These are phyloP conservation scores for Xerocomellus intermedius DNA, from an alignment of 768 basidiomycete genomes.

Conservation along the genomic window DNA sequence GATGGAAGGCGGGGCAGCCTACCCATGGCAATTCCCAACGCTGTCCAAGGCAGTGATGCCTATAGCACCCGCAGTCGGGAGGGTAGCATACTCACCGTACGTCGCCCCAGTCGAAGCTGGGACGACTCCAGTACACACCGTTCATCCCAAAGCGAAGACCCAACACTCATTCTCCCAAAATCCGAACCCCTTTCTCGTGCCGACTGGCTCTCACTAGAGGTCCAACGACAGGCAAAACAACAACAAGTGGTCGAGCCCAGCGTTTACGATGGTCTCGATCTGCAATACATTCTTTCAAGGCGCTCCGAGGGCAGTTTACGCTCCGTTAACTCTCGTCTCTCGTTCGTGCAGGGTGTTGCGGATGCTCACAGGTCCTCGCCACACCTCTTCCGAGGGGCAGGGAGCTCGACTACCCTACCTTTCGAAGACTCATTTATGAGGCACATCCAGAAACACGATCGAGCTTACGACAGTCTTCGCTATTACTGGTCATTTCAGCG, in stretches of 20 bases:
- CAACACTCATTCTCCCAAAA: slow-evolving; percentile 40
- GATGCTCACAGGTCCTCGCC: slow-evolving; percentile 22
- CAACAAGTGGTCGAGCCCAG: not conserved
- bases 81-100: slow-evolving; percentile 55
- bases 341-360: slow-evolving; percentile 11
- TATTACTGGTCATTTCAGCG: slow-evolving; percentile 59
- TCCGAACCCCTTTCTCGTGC: slow-evolving; percentile 41
- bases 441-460: slow-evolving; percentile 39
- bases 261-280: slow-evolving; percentile 42
- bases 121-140: slow-evolving; percentile 41
- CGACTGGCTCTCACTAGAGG: slow-evolving; percentile 57
- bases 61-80: slow-evolving; percentile 48
- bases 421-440: slow-evolving; percentile 41
- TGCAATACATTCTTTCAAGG: slow-evolving; percentile 41
- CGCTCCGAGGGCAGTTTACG: slow-evolving; percentile 33
- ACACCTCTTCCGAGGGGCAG: slow-evolving; percentile 28
- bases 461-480: slow-evolving; percentile 42
- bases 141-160: slow-evolving; percentile 21
- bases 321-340: slow-evolving; percentile 28
- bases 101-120: slow-evolving; percentile 59
- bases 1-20: slow-evolving; percentile 50
- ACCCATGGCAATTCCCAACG: slow-evolving; percentile 59
- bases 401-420: slow-evolving; percentile 35
- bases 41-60: slow-evolving; percentile 18
- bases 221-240: slow-evolving; percentile 33